A percentile compares a stretch with the other conserved stretches of the same genome.
These are phyloP conservation scores for Bipolaris cookei DNA, from an alignment of 2,329 filamentous ascomycete genomes.

Conservation along the genomic window DNA sequence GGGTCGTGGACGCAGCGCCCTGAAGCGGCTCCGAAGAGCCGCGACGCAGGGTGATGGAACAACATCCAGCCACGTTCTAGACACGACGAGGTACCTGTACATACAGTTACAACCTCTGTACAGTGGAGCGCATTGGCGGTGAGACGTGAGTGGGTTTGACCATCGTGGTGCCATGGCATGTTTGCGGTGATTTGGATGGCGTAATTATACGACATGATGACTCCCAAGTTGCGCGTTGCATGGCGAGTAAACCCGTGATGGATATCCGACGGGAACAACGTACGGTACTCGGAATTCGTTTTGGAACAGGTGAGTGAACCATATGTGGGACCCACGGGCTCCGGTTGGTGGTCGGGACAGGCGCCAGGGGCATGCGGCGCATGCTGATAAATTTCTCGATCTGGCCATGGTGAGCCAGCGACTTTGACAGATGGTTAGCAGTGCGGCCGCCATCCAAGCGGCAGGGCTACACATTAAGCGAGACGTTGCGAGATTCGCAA, in stretches of 20 bases:
- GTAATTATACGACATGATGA: conserved; percentile 27
- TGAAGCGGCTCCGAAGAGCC: conserved; percentile 13
- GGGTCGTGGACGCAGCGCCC: not conserved
- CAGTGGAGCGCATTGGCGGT: conserved; percentile 16
- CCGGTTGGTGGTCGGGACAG: not conserved
- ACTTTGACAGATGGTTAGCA: conserved; percentile 14
- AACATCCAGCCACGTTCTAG: not conserved
- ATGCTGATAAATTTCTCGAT: conserved; percentile 31
- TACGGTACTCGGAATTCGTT: conserved; percentile 2
- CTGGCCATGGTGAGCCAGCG: conserved; percentile 8
- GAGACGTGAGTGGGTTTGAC: conserved; percentile 15
- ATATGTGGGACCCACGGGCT: conserved; percentile 6
- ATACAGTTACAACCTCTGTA: not conserved
- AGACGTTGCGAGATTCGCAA: conserved; percentile 33
- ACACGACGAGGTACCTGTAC: not conserved
- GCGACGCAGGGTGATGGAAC: conserved; percentile 18
- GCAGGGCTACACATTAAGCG: conserved; percentile 27
- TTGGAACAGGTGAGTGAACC: conserved; percentile 6
- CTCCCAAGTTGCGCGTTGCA: conserved; percentile 26
- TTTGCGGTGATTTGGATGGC: conserved; percentile 19
- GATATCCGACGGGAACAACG: conserved; percentile 9
- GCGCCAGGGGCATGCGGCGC: conserved; percentile 23
- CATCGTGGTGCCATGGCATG: conserved; percentile 27
- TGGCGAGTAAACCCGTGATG: conserved; percentile 13
- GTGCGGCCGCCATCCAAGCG: conserved; percentile 11